Base-by-base conservation (phyloP, 495 filamentous ascomycete genomes). In the Cenococcum geophilum region DNA sequence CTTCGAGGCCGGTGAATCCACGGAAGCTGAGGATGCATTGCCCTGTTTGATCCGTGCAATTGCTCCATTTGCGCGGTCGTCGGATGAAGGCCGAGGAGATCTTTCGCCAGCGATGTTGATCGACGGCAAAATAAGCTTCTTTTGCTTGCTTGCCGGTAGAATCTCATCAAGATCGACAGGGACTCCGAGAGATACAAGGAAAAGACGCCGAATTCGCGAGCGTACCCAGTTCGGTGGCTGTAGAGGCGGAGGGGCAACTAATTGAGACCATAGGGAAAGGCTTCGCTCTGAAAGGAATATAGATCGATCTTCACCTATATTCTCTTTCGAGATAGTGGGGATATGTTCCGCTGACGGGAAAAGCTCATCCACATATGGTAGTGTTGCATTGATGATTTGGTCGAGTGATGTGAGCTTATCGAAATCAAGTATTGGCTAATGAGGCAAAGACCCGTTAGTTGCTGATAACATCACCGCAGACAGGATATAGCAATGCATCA, bases 161-260 rank as follows among this genome's bases (percentile, higher is more conserved):
- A 97, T 97, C 76, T 97, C 93, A 73, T 99, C 93, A 1, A 99
- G 80, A 66, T 99, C 93, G 51, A 99, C 87, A 5, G 93, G 93
- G 0, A 99, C 93, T 16, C 93, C 93, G 4, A 99, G 82, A 11
- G 89, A 95, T 42, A 99, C 93, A 36, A 99, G 83, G 74, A 99
- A 99, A 42, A 97, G 83, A 10, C 93, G 88, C 56, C 93, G 89
- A 69, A 97, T 97, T 55, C 92, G 91, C 52, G 89, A 96, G 59
- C 95, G 90, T 61, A 96, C 91, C 93, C 93, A 99, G 74, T 99
- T 92, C 0, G 95, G 92, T 0, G 93, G 95, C 71, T 95, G 91
- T 27, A 97, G 83, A 2, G 93, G 91, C 0, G 93, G 93, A 21
- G 93, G 92, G 1, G 92, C 92, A 18, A 95, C 88, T 34, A 99